A percentile compares a stretch with the other conserved stretches of the same genome.
These are phyloP conservation scores for Olyra latifolia DNA, from an alignment of 176 grass and related monocot genomes.

Conservation along the genomic window DNA sequence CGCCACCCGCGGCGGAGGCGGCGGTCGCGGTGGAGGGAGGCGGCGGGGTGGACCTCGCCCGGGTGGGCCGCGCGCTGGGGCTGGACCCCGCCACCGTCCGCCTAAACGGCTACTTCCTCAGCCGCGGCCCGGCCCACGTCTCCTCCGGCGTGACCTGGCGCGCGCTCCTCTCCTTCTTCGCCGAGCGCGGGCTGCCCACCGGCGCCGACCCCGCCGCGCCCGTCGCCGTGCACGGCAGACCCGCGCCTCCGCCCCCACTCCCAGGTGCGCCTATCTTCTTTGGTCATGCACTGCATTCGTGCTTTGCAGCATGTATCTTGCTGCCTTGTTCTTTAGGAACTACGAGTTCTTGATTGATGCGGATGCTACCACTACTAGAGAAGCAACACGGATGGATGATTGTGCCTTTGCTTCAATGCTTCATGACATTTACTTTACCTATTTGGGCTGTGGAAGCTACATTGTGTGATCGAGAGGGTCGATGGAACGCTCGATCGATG, in stretches of 20 bases:
- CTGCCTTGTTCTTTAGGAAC: neutral
- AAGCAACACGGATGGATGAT: neutral
- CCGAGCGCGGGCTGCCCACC: conserved; percentile 39
- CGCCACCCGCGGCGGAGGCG: neutral
- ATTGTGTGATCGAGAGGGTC: neutral
- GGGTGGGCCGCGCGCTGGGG: conserved; percentile 48
- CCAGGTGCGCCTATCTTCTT: conserved; percentile 23
- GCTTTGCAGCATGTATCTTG: neutral
- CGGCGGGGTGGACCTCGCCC: conserved; percentile 48
- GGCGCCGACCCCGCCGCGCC: conserved; percentile 38
- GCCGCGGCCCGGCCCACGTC: conserved; percentile 40
- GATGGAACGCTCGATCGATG: neutral
- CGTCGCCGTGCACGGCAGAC: conserved; percentile 45
- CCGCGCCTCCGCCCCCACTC: neutral
- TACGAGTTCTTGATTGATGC: neutral
- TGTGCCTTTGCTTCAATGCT: neutral
- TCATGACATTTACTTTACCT: neutral
- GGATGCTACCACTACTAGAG: neutral
- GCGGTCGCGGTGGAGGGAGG: conserved; percentile 23
- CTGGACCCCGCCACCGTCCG: conserved; percentile 56
- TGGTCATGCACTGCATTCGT: neutral
- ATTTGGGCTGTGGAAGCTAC: neutral
- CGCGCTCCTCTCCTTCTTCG: conserved; percentile 60
- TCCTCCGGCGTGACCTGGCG: conserved; percentile 61
- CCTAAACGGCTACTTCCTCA: conserved; percentile 72